phyloP scores from a whole-genome alignment of 768 basidiomycete species.

The Mrakia hoshinonis region DNA sequence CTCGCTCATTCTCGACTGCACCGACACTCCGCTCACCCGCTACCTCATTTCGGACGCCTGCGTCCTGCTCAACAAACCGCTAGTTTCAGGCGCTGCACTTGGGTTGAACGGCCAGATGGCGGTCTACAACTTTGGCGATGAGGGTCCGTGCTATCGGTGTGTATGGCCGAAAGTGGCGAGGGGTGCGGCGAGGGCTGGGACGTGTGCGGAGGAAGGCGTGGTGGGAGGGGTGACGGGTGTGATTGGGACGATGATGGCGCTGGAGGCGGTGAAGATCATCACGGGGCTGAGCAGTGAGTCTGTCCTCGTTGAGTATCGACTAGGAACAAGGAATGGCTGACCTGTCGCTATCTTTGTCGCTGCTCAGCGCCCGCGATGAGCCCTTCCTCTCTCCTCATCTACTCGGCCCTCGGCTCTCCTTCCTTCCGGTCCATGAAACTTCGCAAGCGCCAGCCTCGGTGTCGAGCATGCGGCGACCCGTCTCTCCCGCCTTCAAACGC shows the following conservation, averaged over 20 bases:
- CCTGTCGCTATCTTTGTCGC: background rate
- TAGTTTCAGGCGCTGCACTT: slow-evolving; percentile 86
- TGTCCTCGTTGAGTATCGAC: background rate
- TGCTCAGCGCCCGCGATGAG: slow-evolving; percentile 44
- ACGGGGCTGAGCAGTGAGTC: slow-evolving; percentile 50
- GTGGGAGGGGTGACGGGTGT: slow-evolving; percentile 80
- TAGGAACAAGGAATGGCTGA: background rate
- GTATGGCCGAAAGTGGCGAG: slow-evolving; percentile 62
- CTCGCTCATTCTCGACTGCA: slow-evolving; percentile 82
- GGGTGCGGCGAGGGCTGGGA: slow-evolving; percentile 46
- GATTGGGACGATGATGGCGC: slow-evolving; percentile 80
- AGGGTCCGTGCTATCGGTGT: slow-evolving; percentile 86
- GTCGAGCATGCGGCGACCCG: slow-evolving; percentile 54
- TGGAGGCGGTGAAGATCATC: slow-evolving; percentile 75
- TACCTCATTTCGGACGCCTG: slow-evolving; percentile 85
- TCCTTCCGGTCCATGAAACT: slow-evolving; percentile 77
- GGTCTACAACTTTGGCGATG: slow-evolving; percentile 51
- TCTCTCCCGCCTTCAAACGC: background rate
- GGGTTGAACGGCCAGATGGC: slow-evolving; percentile 43
- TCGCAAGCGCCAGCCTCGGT: slow-evolving; percentile 60
- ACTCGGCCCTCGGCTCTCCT: slow-evolving; percentile 58
- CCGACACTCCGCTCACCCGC: slow-evolving; percentile 83
- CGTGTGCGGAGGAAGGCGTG: slow-evolving; percentile 82
- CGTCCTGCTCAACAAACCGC: slow-evolving; percentile 63
- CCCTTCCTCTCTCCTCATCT: slow-evolving; percentile 60